Conservation (phyloP, 768 basidiomycete genomes). For the Fistulinella prunicolor region DNA sequence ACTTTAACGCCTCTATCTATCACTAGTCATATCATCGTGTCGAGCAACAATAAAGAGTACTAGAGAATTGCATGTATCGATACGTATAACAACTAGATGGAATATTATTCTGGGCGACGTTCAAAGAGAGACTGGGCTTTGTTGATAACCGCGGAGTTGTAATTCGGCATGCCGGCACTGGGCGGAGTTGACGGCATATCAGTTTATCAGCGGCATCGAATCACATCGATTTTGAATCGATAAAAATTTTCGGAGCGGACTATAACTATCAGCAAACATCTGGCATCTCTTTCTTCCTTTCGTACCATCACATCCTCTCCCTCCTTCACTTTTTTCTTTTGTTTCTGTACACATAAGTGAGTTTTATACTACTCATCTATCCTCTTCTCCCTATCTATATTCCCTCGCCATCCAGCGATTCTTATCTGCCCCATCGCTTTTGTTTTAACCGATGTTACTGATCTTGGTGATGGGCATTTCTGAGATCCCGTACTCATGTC, state of each 20-base stretch:
- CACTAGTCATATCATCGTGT: slow-evolving; percentile 7
- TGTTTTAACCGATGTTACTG: slow-evolving; percentile 14
- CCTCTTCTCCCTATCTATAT: slow-evolving; percentile 18
- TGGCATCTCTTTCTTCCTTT: slow-evolving; percentile 32
- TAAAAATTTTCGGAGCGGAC: slow-evolving; percentile 54
- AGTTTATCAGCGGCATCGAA: slow-evolving; percentile 44
- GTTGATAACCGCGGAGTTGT: slow-evolving; percentile 7
- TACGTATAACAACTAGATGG: slow-evolving; percentile 1
- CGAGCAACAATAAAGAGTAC: slow-evolving; percentile 2
- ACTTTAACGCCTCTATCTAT: slow-evolving; percentile 9
- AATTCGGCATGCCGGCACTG: slow-evolving; percentile 27
- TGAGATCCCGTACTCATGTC: slow-evolving; percentile 12
- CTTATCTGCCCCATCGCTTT: slow-evolving; percentile 16
- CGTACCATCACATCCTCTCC: slow-evolving; percentile 36
- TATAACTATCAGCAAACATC: slow-evolving; percentile 62
- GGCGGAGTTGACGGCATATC: slow-evolving; percentile 45
- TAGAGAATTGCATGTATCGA: slow-evolving; percentile 11
- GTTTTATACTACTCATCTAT: slow-evolving; percentile 22
- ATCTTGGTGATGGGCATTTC: slow-evolving; percentile 23
- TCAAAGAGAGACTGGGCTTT: too few relatives aligned
- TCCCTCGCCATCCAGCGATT: slow-evolving; percentile 12
- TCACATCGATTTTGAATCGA: slow-evolving; percentile 65
- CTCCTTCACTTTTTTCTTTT: slow-evolving; percentile 32
- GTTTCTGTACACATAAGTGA: slow-evolving; percentile 44
- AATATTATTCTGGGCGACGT: too few relatives aligned